A percentile compares a stretch with the other conserved stretches of the same genome.
phyloP scores from a whole-genome alignment of 495 filamentous ascomycete genomes.

The Aspergillus nidulans region DNA sequence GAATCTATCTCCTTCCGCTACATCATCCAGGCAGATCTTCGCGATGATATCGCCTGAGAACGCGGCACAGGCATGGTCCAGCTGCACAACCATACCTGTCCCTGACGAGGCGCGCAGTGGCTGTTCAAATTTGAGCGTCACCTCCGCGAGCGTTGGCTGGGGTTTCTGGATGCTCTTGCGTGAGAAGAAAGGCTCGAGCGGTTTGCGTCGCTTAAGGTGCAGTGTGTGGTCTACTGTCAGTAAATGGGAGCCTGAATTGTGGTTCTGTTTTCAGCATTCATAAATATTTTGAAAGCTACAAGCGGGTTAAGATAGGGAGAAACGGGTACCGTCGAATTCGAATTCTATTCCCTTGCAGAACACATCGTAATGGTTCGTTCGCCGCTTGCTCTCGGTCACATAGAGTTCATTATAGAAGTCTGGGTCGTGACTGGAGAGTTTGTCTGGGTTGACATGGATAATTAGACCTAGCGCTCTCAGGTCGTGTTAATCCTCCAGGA shows the following conservation, averaged over 20 bases:
- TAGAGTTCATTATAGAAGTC: background rate
- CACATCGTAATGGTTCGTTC: background rate
- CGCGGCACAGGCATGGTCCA: conserved; percentile 6
- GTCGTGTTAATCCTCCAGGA: no score
- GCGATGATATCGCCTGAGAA: conserved; percentile 6
- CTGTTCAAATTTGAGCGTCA: background rate
- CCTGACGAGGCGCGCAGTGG: background rate
- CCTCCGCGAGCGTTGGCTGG: background rate
- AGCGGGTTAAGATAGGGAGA: no score
- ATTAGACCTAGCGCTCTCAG: background rate
- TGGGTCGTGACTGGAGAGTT: background rate
- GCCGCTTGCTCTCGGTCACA: background rate
- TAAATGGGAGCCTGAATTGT: background rate
- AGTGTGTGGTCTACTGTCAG: conserved; percentile 1
- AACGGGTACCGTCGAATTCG: no score
- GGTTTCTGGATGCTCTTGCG: background rate
- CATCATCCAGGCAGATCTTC: background rate
- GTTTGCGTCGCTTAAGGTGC: background rate
- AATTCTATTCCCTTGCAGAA: background rate
- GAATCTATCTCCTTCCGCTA: background rate
- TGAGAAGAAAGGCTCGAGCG: conserved; percentile 1
- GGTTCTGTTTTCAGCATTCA: no score
- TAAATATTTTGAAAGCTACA: no score
- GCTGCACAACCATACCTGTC: background rate
- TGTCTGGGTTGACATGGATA: background rate